Base-by-base conservation (phyloP, 2,329 filamentous ascomycete genomes). In the Aureobasidium lini region DNA sequence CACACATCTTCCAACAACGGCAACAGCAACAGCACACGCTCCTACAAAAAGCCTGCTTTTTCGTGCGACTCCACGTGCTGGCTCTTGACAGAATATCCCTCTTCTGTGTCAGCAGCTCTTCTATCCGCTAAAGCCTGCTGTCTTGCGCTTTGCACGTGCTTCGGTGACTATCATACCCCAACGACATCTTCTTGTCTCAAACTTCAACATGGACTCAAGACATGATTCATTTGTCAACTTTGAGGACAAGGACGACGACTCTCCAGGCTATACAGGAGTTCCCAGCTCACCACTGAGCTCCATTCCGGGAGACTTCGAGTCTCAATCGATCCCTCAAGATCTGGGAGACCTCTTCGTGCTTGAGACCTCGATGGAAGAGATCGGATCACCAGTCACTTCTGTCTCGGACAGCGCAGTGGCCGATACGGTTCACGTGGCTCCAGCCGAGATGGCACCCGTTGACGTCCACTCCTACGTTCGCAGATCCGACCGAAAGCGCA, bases 251-350 rank as follows among this genome's bases (percentile, higher is more conserved):
- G 11, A 16, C 6, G n/a, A 5, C 10, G n/a, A 1, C 23, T 47
- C 16, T 31, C 2, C 31, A 13, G 16, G 40, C 11, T 34, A 11
- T 8, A 36, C n/a, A 16, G 54, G 34, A 18, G 11, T 31, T 18
- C 44, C 56, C 7, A 59, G 56, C 39, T 59, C 56, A 4, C 56
- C 56, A 15, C 18, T 59, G 31, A 59, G 56, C 28, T 59, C 56
- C 34, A 36, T 59, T 28, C 56, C 56, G n/a, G 32, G 3, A n/a
- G 56, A 59, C 16, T 29, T 59, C 15, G 56, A 59, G 7, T 13
- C 3, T 16, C 40, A 56, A 16, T 18, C 9, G 11, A 18, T 43
- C 16, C 29, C 39, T 34, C n/a, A 34, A 11, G 15, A 54, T 42
- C 9, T 39, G 11, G n/a, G 32, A 36, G 5, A 28, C n/a, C 16